phyloP scores from a whole-genome alignment of 1,139 yeast genomes.

The Pneumocystis sp. region DNA sequence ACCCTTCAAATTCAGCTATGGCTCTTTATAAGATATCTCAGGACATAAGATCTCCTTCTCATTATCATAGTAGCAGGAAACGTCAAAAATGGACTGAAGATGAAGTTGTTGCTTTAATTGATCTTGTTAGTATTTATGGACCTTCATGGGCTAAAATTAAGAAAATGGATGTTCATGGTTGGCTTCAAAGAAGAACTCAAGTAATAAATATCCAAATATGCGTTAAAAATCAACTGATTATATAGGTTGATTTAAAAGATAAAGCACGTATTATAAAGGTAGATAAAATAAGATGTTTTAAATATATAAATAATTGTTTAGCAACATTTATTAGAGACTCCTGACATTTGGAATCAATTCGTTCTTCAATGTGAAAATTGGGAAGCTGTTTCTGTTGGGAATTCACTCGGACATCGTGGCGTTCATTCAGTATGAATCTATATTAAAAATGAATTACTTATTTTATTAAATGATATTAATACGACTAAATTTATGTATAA shows the following conservation, averaged over 20 bases:
- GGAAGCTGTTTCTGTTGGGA: neutral
- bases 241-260: neutral
- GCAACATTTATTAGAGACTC: neutral
- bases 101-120: neutral
- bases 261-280: neutral
- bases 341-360: neutral
- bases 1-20: neutral
- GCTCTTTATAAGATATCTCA: neutral
- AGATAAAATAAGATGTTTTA: neutral
- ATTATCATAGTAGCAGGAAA: neutral
- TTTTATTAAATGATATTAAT: neutral
- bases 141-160: neutral
- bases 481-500: neutral
- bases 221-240: neutral
- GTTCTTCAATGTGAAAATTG: neutral
- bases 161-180: neutral
- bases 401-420: neutral
- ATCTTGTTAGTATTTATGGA: neutral
- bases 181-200: neutral
- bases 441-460: neutral
- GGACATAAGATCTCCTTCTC: neutral
- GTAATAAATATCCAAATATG: neutral
- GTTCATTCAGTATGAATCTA: neutral
- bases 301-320: neutral
- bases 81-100: constrained; percentile 1